phyloP scores from a whole-genome alignment of 2,329 filamentous ascomycete genomes.

The Emericellopsis cladophorae region DNA sequence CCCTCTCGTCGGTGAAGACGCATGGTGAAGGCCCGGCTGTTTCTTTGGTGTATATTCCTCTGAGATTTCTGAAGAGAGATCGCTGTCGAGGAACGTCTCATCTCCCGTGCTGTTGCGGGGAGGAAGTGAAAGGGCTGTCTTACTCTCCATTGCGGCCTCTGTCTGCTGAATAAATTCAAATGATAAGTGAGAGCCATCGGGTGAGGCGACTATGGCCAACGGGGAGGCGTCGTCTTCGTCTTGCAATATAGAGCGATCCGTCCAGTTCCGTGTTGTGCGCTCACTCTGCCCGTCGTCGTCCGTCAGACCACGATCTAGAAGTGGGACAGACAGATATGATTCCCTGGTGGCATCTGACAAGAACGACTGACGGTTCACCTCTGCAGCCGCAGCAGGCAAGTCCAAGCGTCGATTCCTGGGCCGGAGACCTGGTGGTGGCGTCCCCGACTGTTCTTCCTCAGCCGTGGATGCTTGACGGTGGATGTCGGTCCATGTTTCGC shows the following conservation, averaged over 20 bases:
- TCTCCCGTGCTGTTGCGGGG: slow-evolving; percentile 15
- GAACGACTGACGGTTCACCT: slow-evolving; percentile 26
- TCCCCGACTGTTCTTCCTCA: background rate
- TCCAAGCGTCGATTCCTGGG: background rate
- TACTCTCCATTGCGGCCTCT: slow-evolving; percentile 24
- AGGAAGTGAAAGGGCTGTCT: slow-evolving; percentile 7
- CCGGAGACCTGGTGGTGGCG: too few species aligned
- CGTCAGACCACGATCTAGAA: slow-evolving; percentile 55
- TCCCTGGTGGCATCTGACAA: slow-evolving; percentile 52
- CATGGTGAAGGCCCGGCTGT: slow-evolving; percentile 11
- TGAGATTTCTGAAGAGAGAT: slow-evolving; percentile 52
- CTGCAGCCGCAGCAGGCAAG: slow-evolving; percentile 1
- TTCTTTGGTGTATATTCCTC: slow-evolving; percentile 24
- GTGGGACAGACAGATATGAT: slow-evolving; percentile 65
- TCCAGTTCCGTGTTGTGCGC: slow-evolving; percentile 35
- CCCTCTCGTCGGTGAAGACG: slow-evolving; percentile 6
- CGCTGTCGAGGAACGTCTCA: slow-evolving; percentile 38
- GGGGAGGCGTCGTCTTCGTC: slow-evolving; percentile 25
- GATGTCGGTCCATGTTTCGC: background rate
- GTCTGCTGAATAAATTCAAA: slow-evolving; percentile 43
- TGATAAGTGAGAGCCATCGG: slow-evolving; percentile 25
- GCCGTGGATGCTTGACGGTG: background rate
- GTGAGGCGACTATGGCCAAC: slow-evolving; percentile 8
- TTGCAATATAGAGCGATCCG: slow-evolving; percentile 39
- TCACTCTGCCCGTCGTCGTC: slow-evolving; percentile 32